A percentile compares a stretch with the other conserved stretches of the same genome.
Conservation (phyloP, 2,329 filamentous ascomycete genomes). For the Ophiostoma montium region DNA sequence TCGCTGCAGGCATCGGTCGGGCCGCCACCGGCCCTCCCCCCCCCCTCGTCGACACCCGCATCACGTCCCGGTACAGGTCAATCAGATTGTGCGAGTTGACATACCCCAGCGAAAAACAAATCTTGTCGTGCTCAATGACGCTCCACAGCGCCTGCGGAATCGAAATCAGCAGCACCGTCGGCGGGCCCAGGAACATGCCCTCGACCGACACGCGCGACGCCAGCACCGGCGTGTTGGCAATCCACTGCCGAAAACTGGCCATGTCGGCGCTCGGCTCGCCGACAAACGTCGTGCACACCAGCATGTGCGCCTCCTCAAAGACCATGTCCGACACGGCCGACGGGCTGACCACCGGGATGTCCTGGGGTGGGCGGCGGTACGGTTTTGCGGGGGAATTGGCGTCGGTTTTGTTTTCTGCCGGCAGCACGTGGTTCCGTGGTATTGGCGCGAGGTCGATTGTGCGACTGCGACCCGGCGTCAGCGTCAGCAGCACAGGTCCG, state of each 20-base stretch:
- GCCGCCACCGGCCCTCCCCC: too few relatives aligned
- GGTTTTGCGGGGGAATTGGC: too few relatives aligned
- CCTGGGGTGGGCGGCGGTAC: slow-evolving; percentile 14
- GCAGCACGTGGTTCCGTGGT: slow-evolving; percentile 17
- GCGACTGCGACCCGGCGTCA: slow-evolving; percentile 39
- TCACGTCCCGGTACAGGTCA: slow-evolving; percentile 45
- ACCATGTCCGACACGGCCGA: slow-evolving; percentile 38
- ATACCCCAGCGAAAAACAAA: slow-evolving; percentile 51
- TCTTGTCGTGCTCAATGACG: slow-evolving; percentile 50
- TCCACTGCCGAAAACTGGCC: slow-evolving; percentile 52
- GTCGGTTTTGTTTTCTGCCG: slow-evolving; percentile 14
- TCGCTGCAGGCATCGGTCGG: too few relatives aligned
- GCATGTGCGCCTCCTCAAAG: slow-evolving; percentile 48
- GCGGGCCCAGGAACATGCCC: slow-evolving; percentile 53
- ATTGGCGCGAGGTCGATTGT: slow-evolving; percentile 39
- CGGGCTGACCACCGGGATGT: slow-evolving; percentile 32
- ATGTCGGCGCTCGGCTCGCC: slow-evolving; percentile 52
- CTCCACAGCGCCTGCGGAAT: slow-evolving; percentile 52
- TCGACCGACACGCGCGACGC: slow-evolving; percentile 48
- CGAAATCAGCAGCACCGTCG: slow-evolving; percentile 51
- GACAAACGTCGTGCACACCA: slow-evolving; percentile 53
- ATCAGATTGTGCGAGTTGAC: slow-evolving; percentile 56
- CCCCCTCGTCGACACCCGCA: slow-evolving; percentile 33
- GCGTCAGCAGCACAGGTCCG: slow-evolving; percentile 38
- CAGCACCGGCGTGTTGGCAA: slow-evolving; percentile 42